Evolutionary conservation across 306 rosid species (phyloP).

Genomic region (Cucurbita moschata): DNA sequence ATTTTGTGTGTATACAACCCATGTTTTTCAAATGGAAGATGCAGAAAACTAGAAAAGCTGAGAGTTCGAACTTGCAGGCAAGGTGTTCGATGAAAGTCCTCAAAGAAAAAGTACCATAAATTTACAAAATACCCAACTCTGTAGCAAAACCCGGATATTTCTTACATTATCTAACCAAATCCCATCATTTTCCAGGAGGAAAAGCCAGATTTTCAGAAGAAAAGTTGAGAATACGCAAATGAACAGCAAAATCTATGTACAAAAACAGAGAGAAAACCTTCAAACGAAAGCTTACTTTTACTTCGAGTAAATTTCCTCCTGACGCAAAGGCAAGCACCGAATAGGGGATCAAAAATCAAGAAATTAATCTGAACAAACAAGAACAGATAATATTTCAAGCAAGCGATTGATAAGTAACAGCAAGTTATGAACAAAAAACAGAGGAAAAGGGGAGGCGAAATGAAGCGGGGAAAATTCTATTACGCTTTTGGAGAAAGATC

Average conservation of each 20-base stretch:
- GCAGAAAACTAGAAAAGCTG: too few relatives aligned
- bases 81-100: conserved; percentile 3
- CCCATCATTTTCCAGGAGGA: not conserved
- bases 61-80: not conserved
- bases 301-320: not conserved
- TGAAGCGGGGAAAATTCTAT: not conserved
- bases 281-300: not conserved
- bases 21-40: conserved; percentile 16
- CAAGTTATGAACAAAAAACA: not conserved
- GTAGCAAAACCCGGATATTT: not conserved
- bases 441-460: not conserved
- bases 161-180: not conserved
- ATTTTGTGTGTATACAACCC: conserved; percentile 88
- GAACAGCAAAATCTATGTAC: not conserved
- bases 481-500: not conserved
- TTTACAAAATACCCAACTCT: not conserved
- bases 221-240: not conserved
- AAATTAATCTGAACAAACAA: too few relatives aligned
- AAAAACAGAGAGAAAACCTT: not conserved
- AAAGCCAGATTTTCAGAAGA: conserved; percentile 1
- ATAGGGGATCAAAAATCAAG: too few relatives aligned
- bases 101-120: not conserved
- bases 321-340: not conserved
- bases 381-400: too few relatives aligned
- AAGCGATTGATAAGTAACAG: not conserved